Percentiles rank a stretch among this genome's conserved stretches.
These are phyloP conservation scores for Dictyostelium citrinum DNA, from an alignment of 78 protist species.

Conservation along the genomic window DNA sequence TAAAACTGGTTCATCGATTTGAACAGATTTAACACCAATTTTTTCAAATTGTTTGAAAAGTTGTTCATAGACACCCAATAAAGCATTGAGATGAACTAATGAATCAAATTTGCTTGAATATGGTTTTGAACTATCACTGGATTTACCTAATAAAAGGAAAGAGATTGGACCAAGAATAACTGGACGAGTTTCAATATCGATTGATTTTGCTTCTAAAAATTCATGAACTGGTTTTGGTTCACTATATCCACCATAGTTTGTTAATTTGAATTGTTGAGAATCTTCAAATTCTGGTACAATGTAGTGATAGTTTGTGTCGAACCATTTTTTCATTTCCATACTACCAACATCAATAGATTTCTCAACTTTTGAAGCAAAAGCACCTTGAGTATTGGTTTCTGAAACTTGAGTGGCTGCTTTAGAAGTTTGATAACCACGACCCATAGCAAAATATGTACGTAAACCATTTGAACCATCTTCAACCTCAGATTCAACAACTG, in stretches of 20 bases:
- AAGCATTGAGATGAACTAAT: not conserved
- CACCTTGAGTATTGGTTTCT: not conserved
- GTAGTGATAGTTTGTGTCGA: slow-evolving; percentile 91
- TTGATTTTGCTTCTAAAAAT: slow-evolving; percentile 24
- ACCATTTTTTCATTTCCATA: slow-evolving; percentile 88
- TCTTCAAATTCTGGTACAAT: slow-evolving; percentile 88
- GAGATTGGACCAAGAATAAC: slow-evolving; percentile 89
- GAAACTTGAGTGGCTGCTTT: slow-evolving; percentile 39
- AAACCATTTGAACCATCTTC: slow-evolving; percentile 17
- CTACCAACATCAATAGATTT: slow-evolving; percentile 67
- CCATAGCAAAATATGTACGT: slow-evolving; percentile 84
- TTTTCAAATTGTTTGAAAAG: slow-evolving; percentile 45
- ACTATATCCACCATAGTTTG: not conserved
- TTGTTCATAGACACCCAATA: slow-evolving; percentile 46
- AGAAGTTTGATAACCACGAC: slow-evolving; percentile 77
- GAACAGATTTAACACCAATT: slow-evolving; percentile 66
- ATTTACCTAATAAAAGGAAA: slow-evolving; percentile 75
- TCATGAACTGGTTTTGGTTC: slow-evolving; percentile 56
- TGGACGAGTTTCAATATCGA: slow-evolving; percentile 78
- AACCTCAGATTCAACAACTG: slow-evolving; percentile 38
- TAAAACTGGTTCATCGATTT: slow-evolving; percentile 87
- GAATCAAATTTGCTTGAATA: slow-evolving; percentile 19
- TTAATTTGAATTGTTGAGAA: slow-evolving; percentile 5
- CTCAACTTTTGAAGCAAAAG: not conserved
- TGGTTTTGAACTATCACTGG: slow-evolving; percentile 10